Base-by-base conservation (phyloP, 805 yeast species). In the Ogataea parapolymorpha region DNA sequence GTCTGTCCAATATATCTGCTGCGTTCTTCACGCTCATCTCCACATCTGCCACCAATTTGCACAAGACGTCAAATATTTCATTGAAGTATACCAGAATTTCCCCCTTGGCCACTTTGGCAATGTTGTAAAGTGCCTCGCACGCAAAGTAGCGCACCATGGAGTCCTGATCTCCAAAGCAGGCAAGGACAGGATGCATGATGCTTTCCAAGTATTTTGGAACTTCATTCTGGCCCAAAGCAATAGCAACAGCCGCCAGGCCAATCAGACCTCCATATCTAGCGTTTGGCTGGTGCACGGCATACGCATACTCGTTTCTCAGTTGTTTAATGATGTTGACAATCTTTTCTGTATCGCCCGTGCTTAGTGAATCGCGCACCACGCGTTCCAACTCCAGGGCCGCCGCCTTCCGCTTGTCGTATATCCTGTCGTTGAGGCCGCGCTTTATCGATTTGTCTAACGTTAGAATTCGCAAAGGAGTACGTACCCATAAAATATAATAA, bases 81-180 rank as follows among this genome's bases (percentile, higher is more conserved):
- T 91, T 93, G 71, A 93, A 93, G 60, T 87, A 90, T 10, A 85
- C 69, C 46, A 93, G 68, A 16, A 93, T 86, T 63, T 93, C 98
- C 22, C 98, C 98, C 51, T 95, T 80, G 3, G 98, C 95, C 15
- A 93, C 95, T 58, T 93, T 93, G 34, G 98, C 95, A 33, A 93
- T 90, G 63, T 93, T 93, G 64, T 93, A 93, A 46, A 93, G 71
- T 35, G 95, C 84, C 58, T 93, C 99, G 66, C 98, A 93, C 0
- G 99, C 97, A 61, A 89, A 93, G 56, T 93, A 93, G 40, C 99
- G 73, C 7, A 93, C 99, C 51, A 95, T 78, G n/a, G 96, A 91
- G 61, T 93, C 96, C 45, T 93, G 96, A 57, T 93, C 99, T 36
- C 95, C 91, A 61, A 93, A 93, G 44, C 97, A 91, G 0, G 96